Base-by-base conservation (phyloP, 805 yeast genomes). In the Yarrowia sp. region DNA sequence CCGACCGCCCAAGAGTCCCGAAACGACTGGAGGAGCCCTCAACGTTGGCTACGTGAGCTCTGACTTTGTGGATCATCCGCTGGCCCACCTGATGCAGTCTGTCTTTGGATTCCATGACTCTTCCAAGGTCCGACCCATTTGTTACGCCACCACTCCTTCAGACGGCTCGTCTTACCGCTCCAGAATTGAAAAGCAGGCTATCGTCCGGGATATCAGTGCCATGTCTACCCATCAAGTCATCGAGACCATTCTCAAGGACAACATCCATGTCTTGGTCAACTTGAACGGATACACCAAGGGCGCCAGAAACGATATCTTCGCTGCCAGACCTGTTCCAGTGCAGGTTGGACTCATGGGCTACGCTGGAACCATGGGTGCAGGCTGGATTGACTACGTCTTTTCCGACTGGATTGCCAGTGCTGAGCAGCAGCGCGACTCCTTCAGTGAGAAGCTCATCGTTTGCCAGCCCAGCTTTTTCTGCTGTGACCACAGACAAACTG, bases 241-340 rank as follows among this genome's bases (percentile, higher is more conserved):
- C 4, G 67, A 67, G 16, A 67, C 66, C 19, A 68, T 72, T 36
- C 66, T 68, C 13, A 53, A 25, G n/a, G 74, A 72, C 62, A 69
- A 69, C 1, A 63, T 72, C n/a, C 74, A 72, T 51, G 62, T 72
- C 2, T 63, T 72, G 31, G 71, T 72, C 13, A 72, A 72, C 44
- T 62, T 72, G 39, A 72, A 72, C 33, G 74, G 74, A 14, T 72
- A 71, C 53, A 72, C 74, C 2, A 70, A 71, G 36, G 74, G 74
- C 2, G 72, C 74, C 6, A 63, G 73, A 8, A 72, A 71, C 51
- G 74, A 72, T 51, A 64, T 72, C 4, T 72, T 72, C 51, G 73
- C 73, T 1, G 68, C 70, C 13, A 60, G 73, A 9, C 72, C 75
- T 2, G 71, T 71, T 33, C 74, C 74, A 7, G 63, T 72, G 16